Percentiles rank a stretch among this genome's conserved stretches.
These are phyloP conservation scores for Spiromastix sp. DNA, from an alignment of 2,329 filamentous ascomycete genomes.

Conservation along the genomic window DNA sequence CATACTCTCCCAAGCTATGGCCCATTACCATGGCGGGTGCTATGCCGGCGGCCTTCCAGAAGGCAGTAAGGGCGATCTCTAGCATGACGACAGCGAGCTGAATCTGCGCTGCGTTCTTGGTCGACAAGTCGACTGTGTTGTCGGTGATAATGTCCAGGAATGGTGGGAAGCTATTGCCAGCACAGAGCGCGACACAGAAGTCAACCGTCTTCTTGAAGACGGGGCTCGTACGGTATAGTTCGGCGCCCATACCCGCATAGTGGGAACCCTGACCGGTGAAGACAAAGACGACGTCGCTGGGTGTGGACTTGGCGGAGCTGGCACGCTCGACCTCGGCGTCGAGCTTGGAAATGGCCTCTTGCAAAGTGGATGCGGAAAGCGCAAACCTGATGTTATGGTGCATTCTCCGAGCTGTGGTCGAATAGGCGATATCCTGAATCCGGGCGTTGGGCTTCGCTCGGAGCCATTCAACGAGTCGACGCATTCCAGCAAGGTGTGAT, in stretches of 20 bases:
- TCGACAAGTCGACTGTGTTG: background rate
- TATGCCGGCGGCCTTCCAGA: conserved; percentile 13
- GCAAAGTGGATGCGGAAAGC: conserved; percentile 15
- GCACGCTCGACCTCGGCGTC: conserved; percentile 10
- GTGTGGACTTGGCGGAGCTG: conserved; percentile 12
- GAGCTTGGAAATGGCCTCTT: conserved; percentile 3
- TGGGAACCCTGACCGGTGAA: conserved; percentile 28
- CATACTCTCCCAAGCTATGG: conserved; percentile 31
- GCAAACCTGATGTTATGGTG: conserved; percentile 36
- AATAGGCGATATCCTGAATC: conserved; percentile 44
- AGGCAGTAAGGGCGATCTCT: conserved; percentile 4
- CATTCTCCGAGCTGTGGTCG: conserved; percentile 51
- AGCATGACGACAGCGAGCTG: conserved; percentile 6
- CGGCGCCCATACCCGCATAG: conserved; percentile 18
- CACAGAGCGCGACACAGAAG: background rate
- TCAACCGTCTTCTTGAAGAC: conserved; percentile 21
- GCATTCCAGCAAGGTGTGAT: conserved; percentile 1
- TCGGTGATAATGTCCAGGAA: background rate
- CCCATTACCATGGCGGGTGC: conserved; percentile 18
- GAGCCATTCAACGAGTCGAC: conserved; percentile 2
- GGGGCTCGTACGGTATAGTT: conserved; percentile 19
- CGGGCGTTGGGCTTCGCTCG: conserved; percentile 1
- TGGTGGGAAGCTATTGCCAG: background rate
- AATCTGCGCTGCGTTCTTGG: background rate
- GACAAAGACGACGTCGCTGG: conserved; percentile 23